phyloP scores from a whole-genome alignment of 1,139 yeast species.

The Kurtzmaniella quercitrusa region DNA sequence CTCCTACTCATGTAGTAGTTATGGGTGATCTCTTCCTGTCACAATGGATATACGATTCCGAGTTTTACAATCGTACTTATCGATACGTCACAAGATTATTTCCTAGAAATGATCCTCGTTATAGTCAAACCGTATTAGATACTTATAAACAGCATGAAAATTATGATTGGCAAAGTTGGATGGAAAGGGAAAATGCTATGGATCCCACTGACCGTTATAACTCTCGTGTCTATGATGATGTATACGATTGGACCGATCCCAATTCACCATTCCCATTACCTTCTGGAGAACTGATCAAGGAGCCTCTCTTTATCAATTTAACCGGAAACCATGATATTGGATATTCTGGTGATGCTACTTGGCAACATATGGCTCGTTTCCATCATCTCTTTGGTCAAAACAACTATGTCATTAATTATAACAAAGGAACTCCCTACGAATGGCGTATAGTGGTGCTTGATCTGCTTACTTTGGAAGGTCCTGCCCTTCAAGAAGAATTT shows the following conservation, averaged over 20 bases:
- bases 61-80: constrained; percentile 72
- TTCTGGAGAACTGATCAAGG: constrained; percentile 22
- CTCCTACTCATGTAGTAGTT: constrained; percentile 80
- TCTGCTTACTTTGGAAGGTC: constrained; percentile 83
- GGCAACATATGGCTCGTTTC: constrained; percentile 84
- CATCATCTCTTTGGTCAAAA: constrained; percentile 72
- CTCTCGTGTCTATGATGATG: constrained; percentile 53
- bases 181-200: constrained; percentile 33
- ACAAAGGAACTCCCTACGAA: constrained; percentile 56
- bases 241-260: constrained; percentile 59
- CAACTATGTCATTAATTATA: constrained; percentile 73
- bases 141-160: constrained; percentile 43
- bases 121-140: constrained; percentile 46
- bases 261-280: constrained; percentile 20
- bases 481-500: constrained; percentile 74
- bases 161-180: constrained; percentile 51
- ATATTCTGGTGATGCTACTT: constrained; percentile 90
- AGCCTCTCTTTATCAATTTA: constrained; percentile 68
- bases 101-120: constrained; percentile 44
- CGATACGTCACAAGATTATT: constrained; percentile 67
- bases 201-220: constrained; percentile 40
- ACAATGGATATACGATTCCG: constrained; percentile 90
- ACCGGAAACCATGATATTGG: constrained; percentile 97
- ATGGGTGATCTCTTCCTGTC: constrained; percentile 94
- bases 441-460: constrained; percentile 87